Evolutionary conservation across 768 basidiomycete species (phyloP), one percentile per base, ranked within the genome.

Genomic region (Kwoniella dendrophila): DNA sequence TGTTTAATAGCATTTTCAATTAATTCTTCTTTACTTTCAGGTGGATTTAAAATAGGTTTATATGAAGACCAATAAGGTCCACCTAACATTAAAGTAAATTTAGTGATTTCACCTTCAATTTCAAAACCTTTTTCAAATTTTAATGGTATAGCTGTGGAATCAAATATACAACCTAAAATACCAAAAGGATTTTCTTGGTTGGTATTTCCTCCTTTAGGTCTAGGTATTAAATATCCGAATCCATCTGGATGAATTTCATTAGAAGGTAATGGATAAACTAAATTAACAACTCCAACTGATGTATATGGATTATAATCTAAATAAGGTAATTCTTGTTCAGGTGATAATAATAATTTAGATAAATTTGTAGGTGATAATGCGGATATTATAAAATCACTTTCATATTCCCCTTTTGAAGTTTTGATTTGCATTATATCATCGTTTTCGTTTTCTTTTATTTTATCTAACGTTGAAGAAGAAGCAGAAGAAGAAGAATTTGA

Each of bases 191-290:
- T 80, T 20, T 59, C 22, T 0, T 40, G 33, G 8, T 40, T 20
- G 1, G 71, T 56, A 5, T 66, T 72, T 5, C 24, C 24, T 5
- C 47, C 18, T 1, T 29, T 18, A 1, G 78, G 68, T 16, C 93
- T 89, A 0, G 94, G 92, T 54, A 96, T 84, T 72, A 99, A 87
- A 81, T 93, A 97, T 8, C 95, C 95, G 75, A 97, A 99, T 3
- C 95, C 95, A 1, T 83, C 83, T 0, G 92, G 92, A 69, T 92
- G 88, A 50, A 94, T 83, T 22, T 24, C 75, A 70, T 24, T 81
- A 76, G 30, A 84, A 74, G 64, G 75, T 56, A 30, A 76, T 73
- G 44, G 86, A 81, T 95, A 97, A 66, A 97, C 84, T 72, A 98
- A 82, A 81, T 91, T 95, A 68, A 93, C 81, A 36, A 96, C 90